These are phyloP conservation scores for Mrakia hoshinonis DNA, from an alignment of 768 basidiomycete species.

Conservation along the genomic window DNA sequence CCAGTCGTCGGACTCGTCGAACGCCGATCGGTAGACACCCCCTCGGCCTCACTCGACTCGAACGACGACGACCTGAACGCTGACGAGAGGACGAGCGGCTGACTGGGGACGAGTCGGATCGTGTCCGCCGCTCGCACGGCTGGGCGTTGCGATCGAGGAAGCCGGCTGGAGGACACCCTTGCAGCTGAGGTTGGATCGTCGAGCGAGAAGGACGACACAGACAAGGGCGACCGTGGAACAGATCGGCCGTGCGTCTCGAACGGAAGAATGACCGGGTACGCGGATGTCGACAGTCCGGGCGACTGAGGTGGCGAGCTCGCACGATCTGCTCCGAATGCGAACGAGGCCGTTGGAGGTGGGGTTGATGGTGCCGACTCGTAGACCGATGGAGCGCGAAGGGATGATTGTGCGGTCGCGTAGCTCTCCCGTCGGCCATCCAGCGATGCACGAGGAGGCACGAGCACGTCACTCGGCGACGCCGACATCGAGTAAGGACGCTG, in stretches of 20 bases:
- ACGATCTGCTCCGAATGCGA: background rate
- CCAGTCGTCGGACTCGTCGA: background rate
- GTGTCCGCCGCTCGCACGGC: background rate
- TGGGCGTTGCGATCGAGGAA: background rate
- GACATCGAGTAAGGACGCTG: slow-evolving; percentile 5
- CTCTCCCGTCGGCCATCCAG: background rate
- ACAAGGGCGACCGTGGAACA: background rate
- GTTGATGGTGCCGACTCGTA: background rate
- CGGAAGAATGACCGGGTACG: background rate
- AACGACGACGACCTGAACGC: background rate
- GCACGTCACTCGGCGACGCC: background rate
- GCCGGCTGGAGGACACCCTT: too few species aligned
- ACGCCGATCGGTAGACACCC: background rate
- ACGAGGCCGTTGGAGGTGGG: background rate
- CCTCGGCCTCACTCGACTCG: background rate
- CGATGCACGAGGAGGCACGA: background rate
- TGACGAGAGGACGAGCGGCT: background rate
- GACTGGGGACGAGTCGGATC: background rate
- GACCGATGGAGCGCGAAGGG: background rate
- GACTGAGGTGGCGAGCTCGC: background rate
- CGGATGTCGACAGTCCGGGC: background rate
- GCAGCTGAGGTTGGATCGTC: background rate
- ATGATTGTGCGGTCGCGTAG: background rate
- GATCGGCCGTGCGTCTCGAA: slow-evolving; percentile 1
- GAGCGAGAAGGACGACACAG: background rate